These are phyloP conservation scores for Linum trigynum DNA, from an alignment of 345 rosid genomes.

Conservation along the genomic window DNA sequence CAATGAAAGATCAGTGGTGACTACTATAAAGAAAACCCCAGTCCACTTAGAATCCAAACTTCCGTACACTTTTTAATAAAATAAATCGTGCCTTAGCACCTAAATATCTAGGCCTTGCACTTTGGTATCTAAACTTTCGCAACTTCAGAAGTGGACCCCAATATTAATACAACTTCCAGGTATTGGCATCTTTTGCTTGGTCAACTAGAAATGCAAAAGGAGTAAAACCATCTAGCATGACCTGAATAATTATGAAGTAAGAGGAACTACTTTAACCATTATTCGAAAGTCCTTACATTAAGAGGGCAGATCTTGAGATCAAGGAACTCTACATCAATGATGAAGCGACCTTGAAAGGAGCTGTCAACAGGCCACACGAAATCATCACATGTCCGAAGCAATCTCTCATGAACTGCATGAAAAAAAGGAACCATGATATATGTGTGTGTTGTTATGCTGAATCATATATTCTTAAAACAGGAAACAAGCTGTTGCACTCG, in stretches of 20 bases:
- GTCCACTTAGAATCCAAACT: too few species aligned
- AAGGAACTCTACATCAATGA: slow-evolving; percentile 89
- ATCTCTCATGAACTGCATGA: slow-evolving; percentile 60
- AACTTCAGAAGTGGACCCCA: too few species aligned
- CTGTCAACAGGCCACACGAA: slow-evolving; percentile 78
- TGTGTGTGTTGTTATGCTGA: not conserved
- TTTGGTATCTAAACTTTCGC: too few species aligned
- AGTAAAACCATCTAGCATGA: not conserved
- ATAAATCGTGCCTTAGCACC: too few species aligned
- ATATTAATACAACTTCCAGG: too few species aligned
- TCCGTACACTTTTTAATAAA: too few species aligned
- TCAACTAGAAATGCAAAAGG: not conserved
- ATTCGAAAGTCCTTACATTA: slow-evolving; percentile 39
- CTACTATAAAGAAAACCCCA: too few species aligned
- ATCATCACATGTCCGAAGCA: slow-evolving; percentile 64
- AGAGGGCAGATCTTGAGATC: slow-evolving; percentile 62
- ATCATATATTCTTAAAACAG: not conserved
- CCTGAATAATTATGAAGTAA: slow-evolving; percentile 4
- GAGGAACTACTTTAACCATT: not conserved
- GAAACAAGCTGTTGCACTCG: not conserved
- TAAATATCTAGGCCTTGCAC: too few species aligned
- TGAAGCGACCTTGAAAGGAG: slow-evolving; percentile 53
- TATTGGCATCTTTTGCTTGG: not conserved
- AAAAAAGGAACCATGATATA: slow-evolving; percentile 6
- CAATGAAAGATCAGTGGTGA: too few species aligned